A percentile compares a stretch with the other conserved stretches of the same genome.
Conservation (phyloP, 2,329 filamentous ascomycete species). For the Chaetomiaceae sp. region DNA sequence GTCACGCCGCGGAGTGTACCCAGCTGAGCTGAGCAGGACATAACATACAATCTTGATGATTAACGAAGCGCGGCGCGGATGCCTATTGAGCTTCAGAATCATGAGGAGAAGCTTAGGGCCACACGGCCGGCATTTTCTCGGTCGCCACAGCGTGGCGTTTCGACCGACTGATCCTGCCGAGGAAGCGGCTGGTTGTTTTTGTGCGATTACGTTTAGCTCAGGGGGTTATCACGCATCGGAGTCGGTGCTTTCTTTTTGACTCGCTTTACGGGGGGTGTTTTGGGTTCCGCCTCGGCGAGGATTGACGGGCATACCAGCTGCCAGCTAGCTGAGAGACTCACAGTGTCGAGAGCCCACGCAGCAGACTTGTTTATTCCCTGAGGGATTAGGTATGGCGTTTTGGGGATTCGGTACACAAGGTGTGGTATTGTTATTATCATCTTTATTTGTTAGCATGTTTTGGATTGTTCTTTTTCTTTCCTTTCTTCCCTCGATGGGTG, state of each 20-base stretch:
- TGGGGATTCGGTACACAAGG: too few relatives aligned
- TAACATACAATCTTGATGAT: slow-evolving; percentile 2
- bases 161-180: neutral
- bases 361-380: too few relatives aligned
- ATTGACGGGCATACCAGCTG: too few relatives aligned
- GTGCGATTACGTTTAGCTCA: slow-evolving; percentile 1
- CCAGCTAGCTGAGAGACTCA: neutral
- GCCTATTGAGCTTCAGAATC: neutral
- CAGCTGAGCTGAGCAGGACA: slow-evolving; percentile 8
- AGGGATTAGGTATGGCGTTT: too few relatives aligned
- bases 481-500: too few relatives aligned
- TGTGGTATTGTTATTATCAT: too few relatives aligned
- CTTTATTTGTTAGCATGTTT: neutral
- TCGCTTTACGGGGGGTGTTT: too few relatives aligned
- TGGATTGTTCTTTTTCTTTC: neutral
- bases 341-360: too few relatives aligned
- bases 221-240: slow-evolving; percentile 6
- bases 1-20: slow-evolving; percentile 52
- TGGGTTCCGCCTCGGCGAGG: too few relatives aligned
- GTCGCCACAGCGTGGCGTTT: neutral
- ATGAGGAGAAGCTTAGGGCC: slow-evolving; percentile 14
- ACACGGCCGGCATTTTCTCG: slow-evolving; percentile 16
- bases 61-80: slow-evolving; percentile 19
- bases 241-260: slow-evolving; percentile 3
- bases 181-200: neutral